These are phyloP conservation scores for Orbilia blumenaviensis DNA, from an alignment of 2,329 filamentous ascomycete species.

Conservation along the genomic window DNA sequence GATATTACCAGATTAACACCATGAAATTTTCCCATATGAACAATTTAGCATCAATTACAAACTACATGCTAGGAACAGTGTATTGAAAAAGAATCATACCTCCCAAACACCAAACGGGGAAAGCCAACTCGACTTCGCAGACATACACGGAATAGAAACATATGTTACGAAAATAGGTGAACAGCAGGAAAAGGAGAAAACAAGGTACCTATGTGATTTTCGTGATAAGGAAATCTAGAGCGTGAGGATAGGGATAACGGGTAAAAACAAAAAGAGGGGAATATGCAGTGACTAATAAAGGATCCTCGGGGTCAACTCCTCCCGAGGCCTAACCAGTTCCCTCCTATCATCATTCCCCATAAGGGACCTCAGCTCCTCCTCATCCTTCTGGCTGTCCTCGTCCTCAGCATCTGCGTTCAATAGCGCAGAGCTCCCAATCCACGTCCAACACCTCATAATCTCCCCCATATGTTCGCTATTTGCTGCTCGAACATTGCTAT, in stretches of 20 bases:
- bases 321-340: constrained; percentile 59
- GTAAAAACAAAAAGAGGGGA: neutral
- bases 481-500: constrained; percentile 84
- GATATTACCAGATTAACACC: neutral
- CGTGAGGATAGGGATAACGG: neutral
- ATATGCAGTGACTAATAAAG: constrained; percentile 23
- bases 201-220: neutral
- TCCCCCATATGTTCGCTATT: constrained; percentile 72
- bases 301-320: constrained; percentile 58
- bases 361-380: constrained; percentile 37
- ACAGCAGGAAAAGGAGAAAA: neutral
- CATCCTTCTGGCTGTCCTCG: constrained; percentile 36
- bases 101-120: constrained; percentile 9
- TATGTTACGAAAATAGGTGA: neutral
- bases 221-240: neutral
- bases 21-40: neutral
- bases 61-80: neutral
- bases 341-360: constrained; percentile 33
- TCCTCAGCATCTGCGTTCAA: constrained; percentile 33
- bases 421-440: constrained; percentile 68
- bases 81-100: neutral
- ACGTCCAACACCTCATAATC: constrained; percentile 74
- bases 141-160: constrained; percentile 1
- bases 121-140: neutral
- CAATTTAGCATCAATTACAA: neutral